Base-by-base conservation (phyloP, 2,329 filamentous ascomycete genomes). In the Claviceps cyperi region DNA sequence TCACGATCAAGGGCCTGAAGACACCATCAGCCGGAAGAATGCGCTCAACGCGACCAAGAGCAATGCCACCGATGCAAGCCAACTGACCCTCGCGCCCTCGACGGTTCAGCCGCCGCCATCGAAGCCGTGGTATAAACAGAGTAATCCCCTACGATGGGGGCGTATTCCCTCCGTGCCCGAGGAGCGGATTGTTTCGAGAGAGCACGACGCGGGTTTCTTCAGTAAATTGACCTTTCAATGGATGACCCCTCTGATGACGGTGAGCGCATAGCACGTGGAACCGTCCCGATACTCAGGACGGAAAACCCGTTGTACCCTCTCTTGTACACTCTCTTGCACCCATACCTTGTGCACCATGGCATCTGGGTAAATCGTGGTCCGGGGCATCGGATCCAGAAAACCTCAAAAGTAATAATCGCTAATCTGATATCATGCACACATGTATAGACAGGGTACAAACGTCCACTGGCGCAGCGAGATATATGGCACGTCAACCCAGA, bases 401-500 rank as follows among this genome's bases (percentile, higher is more conserved):
- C 19, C 5, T 21, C 22, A 19, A 40, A 9, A 22, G 6, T n/a
- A 19, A 22, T 9, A 13, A 4, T 4, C 13, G 19, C 40, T 43
- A 24, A 43, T 8, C 13, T 8, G 15, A 15, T n/a, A 24, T 15
- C 14, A 43, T 15, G 13, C 14, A 14, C 21, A 36, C 43, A 43
- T 50, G 28, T 32, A 32, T 57, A 87, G 81, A 78, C 81, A 39
- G 92, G 92, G 37, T 97, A 96, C 66, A 82, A 87, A 61, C 82
- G 92, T 14, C 80, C 82, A 2, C 75, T 98, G 2, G 84, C 95
- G 60, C 69, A 82, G 50, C 86, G 85, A 56, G 92, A 98, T 63
- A 80, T 98, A 51, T 97, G 89, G 84, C 70, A 74, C 1, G 85
- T 97, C 57, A 96, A 96, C 55, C 90, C 90, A 0, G 70, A 85